Evolutionary conservation across 1,139 yeast species (phyloP).

Genomic region (Wickerhamomyces sp.): DNA sequence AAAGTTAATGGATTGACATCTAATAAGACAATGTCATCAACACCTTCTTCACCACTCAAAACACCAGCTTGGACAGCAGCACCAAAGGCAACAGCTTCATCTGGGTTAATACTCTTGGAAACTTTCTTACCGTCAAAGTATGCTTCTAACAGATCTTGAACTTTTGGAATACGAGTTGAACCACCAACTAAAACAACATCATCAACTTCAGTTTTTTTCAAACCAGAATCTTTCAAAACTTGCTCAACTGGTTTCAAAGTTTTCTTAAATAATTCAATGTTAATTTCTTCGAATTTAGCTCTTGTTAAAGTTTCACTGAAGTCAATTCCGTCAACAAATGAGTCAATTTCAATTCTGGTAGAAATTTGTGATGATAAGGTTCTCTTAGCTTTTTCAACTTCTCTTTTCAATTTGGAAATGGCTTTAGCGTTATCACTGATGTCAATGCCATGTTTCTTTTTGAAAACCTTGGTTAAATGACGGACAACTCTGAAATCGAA

Average conservation of each 20-base stretch:
- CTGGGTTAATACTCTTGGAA: constrained; percentile 85
- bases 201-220: constrained; percentile 75
- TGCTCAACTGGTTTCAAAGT: constrained; percentile 85
- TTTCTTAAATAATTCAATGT: constrained; percentile 80
- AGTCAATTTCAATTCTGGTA: constrained; percentile 85
- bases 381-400: constrained; percentile 92
- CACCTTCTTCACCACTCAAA: constrained; percentile 75
- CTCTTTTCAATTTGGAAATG: constrained; percentile 83
- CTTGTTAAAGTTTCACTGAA: constrained; percentile 80
- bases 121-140: constrained; percentile 88
- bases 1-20: constrained; percentile 88
- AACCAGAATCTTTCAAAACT: constrained; percentile 79
- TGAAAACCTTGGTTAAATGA: constrained; percentile 77
- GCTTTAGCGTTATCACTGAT: constrained; percentile 73
- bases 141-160: constrained; percentile 79
- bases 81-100: constrained; percentile 73
- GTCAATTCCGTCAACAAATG: constrained; percentile 93
- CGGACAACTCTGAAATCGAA: constrained; percentile 79
- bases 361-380: constrained; percentile 83
- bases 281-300: constrained; percentile 88
- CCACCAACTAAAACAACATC: constrained; percentile 92
- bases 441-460: constrained; percentile 79
- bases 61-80: constrained; percentile 88
- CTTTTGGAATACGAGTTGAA: constrained; percentile 93
- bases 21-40: constrained; percentile 80